A percentile compares a stretch with the other conserved stretches of the same genome.
These are phyloP conservation scores for Mycosarcoma maydis DNA, from an alignment of 1,284 basidiomycete genomes.

Conservation along the genomic window DNA sequence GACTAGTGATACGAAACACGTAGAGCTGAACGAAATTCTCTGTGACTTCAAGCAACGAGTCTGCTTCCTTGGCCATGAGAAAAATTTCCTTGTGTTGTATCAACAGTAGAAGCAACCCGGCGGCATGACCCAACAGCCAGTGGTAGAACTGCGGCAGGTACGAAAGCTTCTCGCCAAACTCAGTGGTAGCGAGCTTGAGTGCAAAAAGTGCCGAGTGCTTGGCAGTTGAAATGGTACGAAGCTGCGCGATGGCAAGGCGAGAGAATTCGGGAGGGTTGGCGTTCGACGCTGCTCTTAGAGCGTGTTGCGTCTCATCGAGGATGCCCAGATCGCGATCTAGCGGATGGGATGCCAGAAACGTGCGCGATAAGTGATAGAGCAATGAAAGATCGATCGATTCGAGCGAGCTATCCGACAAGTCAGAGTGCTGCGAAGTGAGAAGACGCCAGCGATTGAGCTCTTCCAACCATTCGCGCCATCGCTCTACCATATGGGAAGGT, in stretches of 20 bases:
- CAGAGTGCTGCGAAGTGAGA: conserved; percentile 43
- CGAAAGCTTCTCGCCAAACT: conserved; percentile 53
- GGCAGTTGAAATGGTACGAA: conserved; percentile 49
- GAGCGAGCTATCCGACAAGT: conserved; percentile 36
- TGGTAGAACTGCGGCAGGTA: conserved; percentile 58
- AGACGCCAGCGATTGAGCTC: conserved; percentile 50
- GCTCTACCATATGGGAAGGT: conserved; percentile 33
- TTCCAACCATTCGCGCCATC: conserved; percentile 48
- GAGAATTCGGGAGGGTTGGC: conserved; percentile 30
- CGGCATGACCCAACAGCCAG: conserved; percentile 54
- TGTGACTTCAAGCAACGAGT: conserved; percentile 30
- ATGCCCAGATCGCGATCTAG: conserved; percentile 42
- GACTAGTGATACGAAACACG: conserved; percentile 42
- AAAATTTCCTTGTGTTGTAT: conserved; percentile 39
- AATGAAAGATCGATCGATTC: conserved; percentile 42
- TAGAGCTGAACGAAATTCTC: conserved; percentile 52
- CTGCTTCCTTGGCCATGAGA: conserved; percentile 50
- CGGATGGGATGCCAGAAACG: conserved; percentile 45
- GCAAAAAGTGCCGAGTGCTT: conserved; percentile 51
- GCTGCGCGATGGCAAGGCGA: conserved; percentile 39
- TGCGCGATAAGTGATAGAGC: conserved; percentile 48
- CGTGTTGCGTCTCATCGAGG: conserved; percentile 41
- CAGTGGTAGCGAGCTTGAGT: conserved; percentile 43
- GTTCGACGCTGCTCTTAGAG: conserved; percentile 29
- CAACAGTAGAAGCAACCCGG: conserved; percentile 49